Evolutionary conservation across 805 yeast genomes (phyloP).

Genomic region (Torulaspora franciscae): DNA sequence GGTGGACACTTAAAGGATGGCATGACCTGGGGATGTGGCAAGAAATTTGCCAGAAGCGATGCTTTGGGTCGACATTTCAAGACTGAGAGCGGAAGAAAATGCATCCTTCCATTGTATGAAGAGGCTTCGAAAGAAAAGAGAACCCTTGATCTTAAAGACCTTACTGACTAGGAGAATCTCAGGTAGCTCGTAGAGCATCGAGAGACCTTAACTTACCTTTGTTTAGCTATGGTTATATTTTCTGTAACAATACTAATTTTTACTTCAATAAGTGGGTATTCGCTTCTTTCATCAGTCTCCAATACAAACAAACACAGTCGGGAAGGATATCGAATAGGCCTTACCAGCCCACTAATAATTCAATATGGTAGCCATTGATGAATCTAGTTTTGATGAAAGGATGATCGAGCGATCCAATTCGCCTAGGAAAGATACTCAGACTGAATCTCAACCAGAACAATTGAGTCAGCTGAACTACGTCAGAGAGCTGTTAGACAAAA

Average conservation of each 20-base stretch:
- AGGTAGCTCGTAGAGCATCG: background rate
- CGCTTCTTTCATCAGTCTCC: background rate
- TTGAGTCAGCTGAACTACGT: conserved; percentile 6
- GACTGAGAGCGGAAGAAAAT: conserved; percentile 70
- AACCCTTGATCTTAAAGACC: conserved; percentile 6
- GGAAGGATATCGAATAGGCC: background rate
- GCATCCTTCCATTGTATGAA: conserved; percentile 62
- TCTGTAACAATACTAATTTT: conserved; percentile 4
- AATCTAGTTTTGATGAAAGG: conserved; percentile 6
- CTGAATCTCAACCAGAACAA: background rate
- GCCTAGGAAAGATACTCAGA: background rate
- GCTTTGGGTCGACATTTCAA: conserved; percentile 75
- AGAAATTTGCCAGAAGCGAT: conserved; percentile 73
- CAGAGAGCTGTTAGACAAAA: conserved; percentile 15
- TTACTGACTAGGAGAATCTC: background rate
- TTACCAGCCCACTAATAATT: background rate
- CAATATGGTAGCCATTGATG: conserved; percentile 7
- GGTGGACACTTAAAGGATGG: conserved; percentile 59
- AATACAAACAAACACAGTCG: background rate
- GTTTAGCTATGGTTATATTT: background rate
- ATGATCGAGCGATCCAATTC: conserved; percentile 6
- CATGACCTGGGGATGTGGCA: conserved; percentile 72
- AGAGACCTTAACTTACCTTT: background rate
- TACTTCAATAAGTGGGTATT: background rate
- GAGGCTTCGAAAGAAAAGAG: conserved; percentile 42